Evolutionary conservation across 441 rosid genomes (phyloP).

Genomic region (Hura crepitans): DNA sequence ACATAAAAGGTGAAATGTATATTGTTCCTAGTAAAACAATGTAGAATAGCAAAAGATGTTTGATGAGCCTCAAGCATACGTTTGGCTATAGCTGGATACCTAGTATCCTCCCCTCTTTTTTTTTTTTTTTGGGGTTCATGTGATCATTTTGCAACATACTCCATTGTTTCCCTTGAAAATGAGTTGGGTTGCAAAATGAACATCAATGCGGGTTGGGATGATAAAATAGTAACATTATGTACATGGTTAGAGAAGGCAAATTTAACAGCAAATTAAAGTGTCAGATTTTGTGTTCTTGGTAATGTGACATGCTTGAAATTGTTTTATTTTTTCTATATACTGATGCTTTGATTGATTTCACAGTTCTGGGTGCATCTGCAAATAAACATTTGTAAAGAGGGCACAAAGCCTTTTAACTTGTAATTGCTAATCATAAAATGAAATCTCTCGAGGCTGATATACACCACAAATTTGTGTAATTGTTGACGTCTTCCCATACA

Average conservation of each 20-base stretch:
- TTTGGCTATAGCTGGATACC: conserved; percentile 24
- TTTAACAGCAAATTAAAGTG: no score
- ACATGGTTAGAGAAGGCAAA: background rate
- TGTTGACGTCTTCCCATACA: background rate
- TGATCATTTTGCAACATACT: conserved; percentile 28
- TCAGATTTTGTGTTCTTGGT: no score
- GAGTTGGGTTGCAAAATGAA: conserved; percentile 1
- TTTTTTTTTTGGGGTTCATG: background rate
- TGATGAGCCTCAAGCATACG: conserved; percentile 19
- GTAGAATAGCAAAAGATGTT: conserved; percentile 33
- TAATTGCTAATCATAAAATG: no score
- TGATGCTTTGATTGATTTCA: no score
- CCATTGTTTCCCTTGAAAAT: conserved; percentile 17
- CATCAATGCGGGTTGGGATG: background rate
- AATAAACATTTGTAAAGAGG: no score
- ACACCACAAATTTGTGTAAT: background rate
- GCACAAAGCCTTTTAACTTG: no score
- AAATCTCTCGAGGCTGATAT: background rate
- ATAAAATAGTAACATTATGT: conserved; percentile 1
- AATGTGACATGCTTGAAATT: no score
- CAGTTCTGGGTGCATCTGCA: no score
- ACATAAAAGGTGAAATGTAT: conserved; percentile 29
- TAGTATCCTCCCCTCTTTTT: conserved; percentile 1
- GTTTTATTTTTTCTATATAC: no score
- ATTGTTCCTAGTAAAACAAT: conserved; percentile 30